These are phyloP conservation scores for Diaporthe sp. DNA, from an alignment of 2,329 filamentous ascomycete species.

Conservation along the genomic window DNA sequence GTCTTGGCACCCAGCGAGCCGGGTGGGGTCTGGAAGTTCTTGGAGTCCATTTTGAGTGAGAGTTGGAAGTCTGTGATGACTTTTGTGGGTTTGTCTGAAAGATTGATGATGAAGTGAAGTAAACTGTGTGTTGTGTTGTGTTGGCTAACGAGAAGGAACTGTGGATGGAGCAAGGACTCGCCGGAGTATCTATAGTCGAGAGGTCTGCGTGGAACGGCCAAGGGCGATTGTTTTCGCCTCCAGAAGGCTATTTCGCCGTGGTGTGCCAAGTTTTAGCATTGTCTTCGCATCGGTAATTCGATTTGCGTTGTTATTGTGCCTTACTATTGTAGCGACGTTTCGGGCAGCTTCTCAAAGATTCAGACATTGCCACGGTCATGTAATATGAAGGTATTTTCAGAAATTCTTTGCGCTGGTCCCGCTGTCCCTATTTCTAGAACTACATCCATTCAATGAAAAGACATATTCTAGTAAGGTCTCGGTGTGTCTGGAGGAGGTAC, in stretches of 20 bases:
- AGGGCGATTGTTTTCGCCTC: not conserved
- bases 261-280: not conserved
- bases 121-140: not conserved
- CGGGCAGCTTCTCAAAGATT: constrained; percentile 23
- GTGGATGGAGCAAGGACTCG: not conserved
- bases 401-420: not conserved
- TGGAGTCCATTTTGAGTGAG: constrained; percentile 22
- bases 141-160: not conserved
- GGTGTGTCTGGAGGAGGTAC: not conserved
- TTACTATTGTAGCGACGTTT: not conserved
- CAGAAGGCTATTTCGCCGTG: not conserved
- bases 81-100: not conserved
- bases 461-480: not conserved
- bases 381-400: not conserved
- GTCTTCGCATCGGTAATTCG: not conserved
- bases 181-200: not conserved
- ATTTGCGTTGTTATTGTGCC: not conserved
- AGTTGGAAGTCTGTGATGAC: constrained; percentile 1
- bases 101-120: constrained; percentile 5
- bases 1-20: not conserved
- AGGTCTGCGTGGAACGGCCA: not conserved
- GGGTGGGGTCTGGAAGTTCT: not conserved
- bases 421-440: not conserved
- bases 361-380: not conserved
- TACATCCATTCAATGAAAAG: not conserved